phyloP scores from a whole-genome alignment of 2,329 filamentous ascomycete genomes.

The Pseudocercospora fuligena region DNA sequence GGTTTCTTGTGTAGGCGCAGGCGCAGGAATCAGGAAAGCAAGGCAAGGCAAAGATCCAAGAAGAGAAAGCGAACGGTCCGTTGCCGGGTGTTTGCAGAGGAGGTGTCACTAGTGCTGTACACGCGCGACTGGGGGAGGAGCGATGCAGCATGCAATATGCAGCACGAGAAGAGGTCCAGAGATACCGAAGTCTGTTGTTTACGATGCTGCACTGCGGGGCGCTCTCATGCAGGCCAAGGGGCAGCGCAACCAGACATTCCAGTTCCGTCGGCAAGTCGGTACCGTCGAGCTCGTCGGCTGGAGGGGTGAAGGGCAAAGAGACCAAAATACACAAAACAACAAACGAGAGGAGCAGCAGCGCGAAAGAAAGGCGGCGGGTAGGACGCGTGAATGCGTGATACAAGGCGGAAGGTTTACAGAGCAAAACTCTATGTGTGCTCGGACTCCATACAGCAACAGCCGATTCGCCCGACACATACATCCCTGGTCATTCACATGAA shows the following conservation, averaged over 20 bases:
- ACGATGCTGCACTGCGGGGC: not conserved
- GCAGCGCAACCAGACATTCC: conserved; percentile 3
- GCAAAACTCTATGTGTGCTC: not conserved
- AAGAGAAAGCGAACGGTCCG: not conserved
- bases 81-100: not conserved
- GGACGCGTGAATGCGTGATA: not conserved
- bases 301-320: not conserved
- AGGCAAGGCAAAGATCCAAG: not conserved
- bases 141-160: not conserved
- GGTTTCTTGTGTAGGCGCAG: not conserved
- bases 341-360: not conserved
- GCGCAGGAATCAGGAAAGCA: not conserved
- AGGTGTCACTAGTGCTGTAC: not conserved
- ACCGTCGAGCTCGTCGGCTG: not conserved
- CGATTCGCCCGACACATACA: not conserved
- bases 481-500: not conserved
- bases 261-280: not conserved
- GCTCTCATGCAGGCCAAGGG: not conserved
- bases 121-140: not conserved
- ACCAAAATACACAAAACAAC: not conserved
- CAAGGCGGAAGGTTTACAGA: not conserved
- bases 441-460: not conserved
- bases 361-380: not conserved
- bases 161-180: not conserved
- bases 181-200: not conserved